Conservation (phyloP, 1,284 basidiomycete genomes). For the Boletus sp. region DNA sequence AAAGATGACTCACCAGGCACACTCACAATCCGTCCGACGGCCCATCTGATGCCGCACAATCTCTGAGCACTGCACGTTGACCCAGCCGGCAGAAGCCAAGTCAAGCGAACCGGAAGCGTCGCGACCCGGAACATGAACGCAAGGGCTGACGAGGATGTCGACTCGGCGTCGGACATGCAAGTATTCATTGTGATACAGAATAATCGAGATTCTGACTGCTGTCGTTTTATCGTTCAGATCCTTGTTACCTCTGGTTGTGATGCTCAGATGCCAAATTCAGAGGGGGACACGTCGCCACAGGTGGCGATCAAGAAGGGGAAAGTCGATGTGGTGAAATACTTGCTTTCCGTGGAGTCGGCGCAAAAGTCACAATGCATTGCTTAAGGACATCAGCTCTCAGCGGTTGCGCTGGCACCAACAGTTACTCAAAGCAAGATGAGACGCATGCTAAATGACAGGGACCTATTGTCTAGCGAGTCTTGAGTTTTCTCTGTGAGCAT, state of each 20-base stretch:
- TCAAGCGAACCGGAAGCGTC: too few species aligned
- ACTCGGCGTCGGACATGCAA: too few species aligned
- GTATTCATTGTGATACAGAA: too few species aligned
- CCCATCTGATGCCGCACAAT: too few species aligned
- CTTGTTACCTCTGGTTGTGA: conserved; percentile 6
- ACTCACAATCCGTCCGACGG: too few species aligned
- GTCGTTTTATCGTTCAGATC: not conserved
- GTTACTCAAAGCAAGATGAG: not conserved
- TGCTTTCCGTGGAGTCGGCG: not conserved
- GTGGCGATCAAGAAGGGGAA: not conserved
- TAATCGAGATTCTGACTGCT: too few species aligned
- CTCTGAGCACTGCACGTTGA: too few species aligned
- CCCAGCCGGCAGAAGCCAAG: too few species aligned
- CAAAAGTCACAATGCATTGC: not conserved
- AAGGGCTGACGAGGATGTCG: not conserved
- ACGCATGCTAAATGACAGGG: not conserved
- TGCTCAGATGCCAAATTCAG: not conserved
- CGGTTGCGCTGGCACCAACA: not conserved
- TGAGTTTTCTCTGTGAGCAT: not conserved
- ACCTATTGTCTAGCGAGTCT: not conserved
- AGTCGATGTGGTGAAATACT: not conserved
- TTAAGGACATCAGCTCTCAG: not conserved
- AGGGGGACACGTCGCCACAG: not conserved
- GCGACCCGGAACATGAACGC: too few species aligned
- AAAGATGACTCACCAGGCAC: too few species aligned